These are phyloP conservation scores for Puccinia hordei DNA, from an alignment of 1,284 basidiomycete species.

Conservation along the genomic window DNA sequence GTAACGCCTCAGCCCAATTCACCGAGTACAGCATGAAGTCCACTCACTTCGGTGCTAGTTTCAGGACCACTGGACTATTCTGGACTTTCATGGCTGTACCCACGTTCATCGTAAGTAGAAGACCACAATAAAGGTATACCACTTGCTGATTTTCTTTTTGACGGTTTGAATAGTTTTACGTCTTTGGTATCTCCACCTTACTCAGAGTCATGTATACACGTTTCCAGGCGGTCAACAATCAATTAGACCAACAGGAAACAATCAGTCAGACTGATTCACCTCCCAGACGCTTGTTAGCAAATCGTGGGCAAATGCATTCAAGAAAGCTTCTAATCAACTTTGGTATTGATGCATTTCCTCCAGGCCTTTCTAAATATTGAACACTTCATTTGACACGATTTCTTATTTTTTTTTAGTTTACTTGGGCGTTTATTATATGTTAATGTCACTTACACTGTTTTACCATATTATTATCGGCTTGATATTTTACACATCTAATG, in stretches of 20 bases:
- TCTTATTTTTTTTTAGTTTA: constrained; percentile 15
- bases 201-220: constrained; percentile 24
- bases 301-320: not conserved
- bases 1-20: not conserved
- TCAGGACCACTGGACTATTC: not conserved
- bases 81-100: constrained; percentile 26
- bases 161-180: not conserved
- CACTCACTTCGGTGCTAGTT: not conserved
- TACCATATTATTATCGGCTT: constrained; percentile 11
- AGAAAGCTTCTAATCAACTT: constrained; percentile 11
- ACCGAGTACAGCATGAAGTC: not conserved
- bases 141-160: not conserved
- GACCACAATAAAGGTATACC: no score
- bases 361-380: not conserved
- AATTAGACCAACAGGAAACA: not conserved
- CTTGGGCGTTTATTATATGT: constrained; percentile 10
- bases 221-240: not conserved
- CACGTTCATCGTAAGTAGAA: constrained; percentile 18
- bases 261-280: not conserved
- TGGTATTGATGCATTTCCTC: not conserved
- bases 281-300: not conserved
- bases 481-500: not conserved
- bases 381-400: not conserved
- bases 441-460: constrained; percentile 11
- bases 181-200: constrained; percentile 22